Percentiles rank a stretch among this genome's conserved stretches.
Conservation (phyloP, 2,329 filamentous ascomycete species). For the Diaporthe aspalathi region DNA sequence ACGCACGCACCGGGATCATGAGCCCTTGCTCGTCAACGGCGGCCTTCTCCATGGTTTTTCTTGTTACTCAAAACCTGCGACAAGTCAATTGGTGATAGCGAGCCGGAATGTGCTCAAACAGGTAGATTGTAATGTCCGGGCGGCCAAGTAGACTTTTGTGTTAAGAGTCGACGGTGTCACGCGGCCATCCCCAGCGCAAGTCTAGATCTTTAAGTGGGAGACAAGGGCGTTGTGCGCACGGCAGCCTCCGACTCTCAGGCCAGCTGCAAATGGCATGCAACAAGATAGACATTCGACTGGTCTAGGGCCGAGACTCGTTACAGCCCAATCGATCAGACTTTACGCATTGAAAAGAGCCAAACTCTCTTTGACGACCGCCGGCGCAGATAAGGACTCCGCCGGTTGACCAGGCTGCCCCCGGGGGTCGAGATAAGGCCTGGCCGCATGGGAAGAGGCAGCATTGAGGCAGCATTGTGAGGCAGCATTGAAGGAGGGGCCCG, state of each 20-base stretch:
- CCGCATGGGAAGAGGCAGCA: slow-evolving; percentile 6
- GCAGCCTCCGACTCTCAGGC: slow-evolving; percentile 20
- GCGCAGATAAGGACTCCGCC: slow-evolving; percentile 10
- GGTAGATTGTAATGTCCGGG: not conserved
- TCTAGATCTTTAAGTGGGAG: slow-evolving; percentile 23
- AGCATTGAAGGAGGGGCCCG: slow-evolving; percentile 11
- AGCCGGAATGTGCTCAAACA: not conserved
- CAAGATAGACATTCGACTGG: slow-evolving; percentile 19
- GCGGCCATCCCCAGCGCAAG: not conserved
- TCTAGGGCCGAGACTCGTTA: slow-evolving; percentile 4
- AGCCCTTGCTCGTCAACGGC: slow-evolving; percentile 47
- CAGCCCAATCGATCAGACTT: slow-evolving; percentile 13
- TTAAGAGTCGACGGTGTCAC: slow-evolving; percentile 5
- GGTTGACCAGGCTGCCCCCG: slow-evolving; percentile 17
- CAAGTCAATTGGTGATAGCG: not conserved
- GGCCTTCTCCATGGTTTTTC: slow-evolving; percentile 49
- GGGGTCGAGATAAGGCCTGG: slow-evolving; percentile 21
- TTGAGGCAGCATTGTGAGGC: no score
- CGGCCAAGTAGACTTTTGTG: not conserved
- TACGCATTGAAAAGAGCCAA: slow-evolving; percentile 21
- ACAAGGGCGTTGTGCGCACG: not conserved
- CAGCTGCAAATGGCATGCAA: slow-evolving; percentile 25
- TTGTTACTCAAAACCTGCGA: not conserved
- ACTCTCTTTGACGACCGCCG: slow-evolving; percentile 9
- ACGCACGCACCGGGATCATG: slow-evolving; percentile 45